Evolutionary conservation across 768 basidiomycete species (phyloP).

Genomic region (Guyanaporus albipodus): DNA sequence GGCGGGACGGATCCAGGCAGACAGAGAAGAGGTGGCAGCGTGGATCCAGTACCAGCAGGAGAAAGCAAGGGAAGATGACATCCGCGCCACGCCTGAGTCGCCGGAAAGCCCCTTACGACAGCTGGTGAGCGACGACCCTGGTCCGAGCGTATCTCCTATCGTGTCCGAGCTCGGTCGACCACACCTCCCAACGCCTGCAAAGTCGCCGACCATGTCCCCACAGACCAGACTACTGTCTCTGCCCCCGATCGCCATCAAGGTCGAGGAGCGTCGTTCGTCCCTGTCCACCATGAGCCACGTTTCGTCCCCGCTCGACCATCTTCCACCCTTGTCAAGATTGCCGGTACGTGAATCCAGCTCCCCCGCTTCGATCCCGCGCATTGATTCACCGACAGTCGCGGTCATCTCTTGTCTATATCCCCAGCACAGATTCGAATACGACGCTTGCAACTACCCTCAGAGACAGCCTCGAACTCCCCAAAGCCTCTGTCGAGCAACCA

Average conservation of each 20-base stretch:
- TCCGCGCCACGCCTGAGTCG: neutral
- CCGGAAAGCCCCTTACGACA: constrained; percentile 9
- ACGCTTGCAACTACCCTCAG: constrained; percentile 13
- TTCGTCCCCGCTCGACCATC: too few relatives aligned
- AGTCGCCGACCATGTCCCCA: constrained; percentile 16
- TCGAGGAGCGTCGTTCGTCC: constrained; percentile 13
- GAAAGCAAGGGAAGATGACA: constrained; percentile 12
- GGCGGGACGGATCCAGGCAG: constrained; percentile 22
- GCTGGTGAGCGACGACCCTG: neutral
- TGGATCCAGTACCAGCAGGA: constrained; percentile 31
- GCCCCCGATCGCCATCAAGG: constrained; percentile 29
- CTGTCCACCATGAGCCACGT: too few relatives aligned
- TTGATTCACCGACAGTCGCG: neutral
- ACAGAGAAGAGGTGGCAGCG: constrained; percentile 14
- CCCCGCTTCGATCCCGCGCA: too few relatives aligned
- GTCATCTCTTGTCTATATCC: neutral
- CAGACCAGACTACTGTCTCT: constrained; percentile 21
- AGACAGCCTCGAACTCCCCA: constrained; percentile 2
- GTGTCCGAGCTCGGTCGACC: constrained; percentile 9
- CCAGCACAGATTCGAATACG: neutral
- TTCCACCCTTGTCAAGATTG: constrained; percentile 2
- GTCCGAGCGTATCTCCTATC: constrained; percentile 18
- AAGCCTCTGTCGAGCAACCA: neutral
- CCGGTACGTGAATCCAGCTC: constrained; percentile 4
- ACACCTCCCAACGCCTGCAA: constrained; percentile 29